Evolutionary conservation across 805 yeast species (phyloP).

Genomic region (Metschnikowia noctiluminum): DNA sequence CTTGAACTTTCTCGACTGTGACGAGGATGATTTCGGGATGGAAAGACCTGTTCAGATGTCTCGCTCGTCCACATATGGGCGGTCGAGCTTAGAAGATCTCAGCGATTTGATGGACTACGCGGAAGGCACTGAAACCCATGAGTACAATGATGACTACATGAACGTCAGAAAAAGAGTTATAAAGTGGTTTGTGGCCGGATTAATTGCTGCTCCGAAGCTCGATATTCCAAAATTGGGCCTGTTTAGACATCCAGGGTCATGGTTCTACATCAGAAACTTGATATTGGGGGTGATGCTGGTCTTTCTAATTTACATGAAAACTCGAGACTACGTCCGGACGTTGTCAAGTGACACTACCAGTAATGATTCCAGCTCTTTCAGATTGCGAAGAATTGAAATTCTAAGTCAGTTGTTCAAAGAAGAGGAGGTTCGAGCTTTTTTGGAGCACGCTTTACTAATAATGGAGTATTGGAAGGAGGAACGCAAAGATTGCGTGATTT

Average conservation of each 20-base stretch:
- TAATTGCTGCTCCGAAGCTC: slow-evolving; percentile 31
- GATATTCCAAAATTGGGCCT: slow-evolving; percentile 34
- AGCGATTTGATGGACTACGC: slow-evolving; percentile 22
- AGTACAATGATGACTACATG: slow-evolving; percentile 19
- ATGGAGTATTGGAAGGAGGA: slow-evolving; percentile 37
- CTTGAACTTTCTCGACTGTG: neutral
- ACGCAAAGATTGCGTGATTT: slow-evolving; percentile 30
- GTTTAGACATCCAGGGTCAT: slow-evolving; percentile 40
- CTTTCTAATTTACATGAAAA: slow-evolving; percentile 29
- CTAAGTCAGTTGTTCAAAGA: slow-evolving; percentile 4
- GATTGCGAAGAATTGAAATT: neutral
- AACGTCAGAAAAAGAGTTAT: slow-evolving; percentile 25
- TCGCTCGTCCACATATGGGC: slow-evolving; percentile 5
- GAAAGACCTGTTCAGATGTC: neutral
- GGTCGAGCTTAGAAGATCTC: slow-evolving; percentile 32
- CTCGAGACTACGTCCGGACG: slow-evolving; percentile 21
- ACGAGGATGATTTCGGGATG: neutral
- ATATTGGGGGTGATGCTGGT: slow-evolving; percentile 29
- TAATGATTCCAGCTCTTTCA: neutral
- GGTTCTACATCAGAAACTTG: slow-evolving; percentile 36
- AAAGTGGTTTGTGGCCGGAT: slow-evolving; percentile 25
- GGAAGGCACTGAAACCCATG: slow-evolving; percentile 13
- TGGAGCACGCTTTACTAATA: slow-evolving; percentile 30
- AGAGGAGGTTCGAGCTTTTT: slow-evolving; percentile 4
- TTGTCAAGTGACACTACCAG: neutral